Conservation (phyloP, 1,284 basidiomycete genomes). For the Sphaerobolus stellatus region DNA sequence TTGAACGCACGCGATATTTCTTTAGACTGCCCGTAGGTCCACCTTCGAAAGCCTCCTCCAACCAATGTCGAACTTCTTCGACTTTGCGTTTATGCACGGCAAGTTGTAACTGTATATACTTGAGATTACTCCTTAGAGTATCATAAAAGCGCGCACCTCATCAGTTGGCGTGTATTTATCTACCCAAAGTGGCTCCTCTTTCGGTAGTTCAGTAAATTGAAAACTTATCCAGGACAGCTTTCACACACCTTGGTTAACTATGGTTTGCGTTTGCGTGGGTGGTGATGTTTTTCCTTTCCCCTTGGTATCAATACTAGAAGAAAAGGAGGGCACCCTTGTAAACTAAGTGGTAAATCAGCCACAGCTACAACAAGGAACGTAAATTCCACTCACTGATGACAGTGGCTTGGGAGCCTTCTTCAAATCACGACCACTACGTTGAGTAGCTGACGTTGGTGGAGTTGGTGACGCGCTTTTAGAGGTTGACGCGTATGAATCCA, state of each 20-base stretch:
- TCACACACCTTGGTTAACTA: slow-evolving; percentile 21
- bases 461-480: neutral
- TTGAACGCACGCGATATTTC: slow-evolving; percentile 71
- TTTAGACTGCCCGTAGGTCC: slow-evolving; percentile 61
- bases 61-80: slow-evolving; percentile 81
- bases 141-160: slow-evolving; percentile 49
- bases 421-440: neutral
- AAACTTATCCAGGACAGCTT: slow-evolving; percentile 15
- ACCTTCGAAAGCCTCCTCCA: slow-evolving; percentile 78
- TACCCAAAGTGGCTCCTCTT: slow-evolving; percentile 67
- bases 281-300: slow-evolving; percentile 40
- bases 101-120: slow-evolving; percentile 60
- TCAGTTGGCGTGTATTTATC: slow-evolving; percentile 70
- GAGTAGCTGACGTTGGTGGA: neutral
- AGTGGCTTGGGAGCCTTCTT: slow-evolving; percentile 46
- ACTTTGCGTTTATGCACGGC: slow-evolving; percentile 90
- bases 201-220: neutral
- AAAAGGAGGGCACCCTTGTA: slow-evolving; percentile 24
- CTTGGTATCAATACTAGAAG: slow-evolving; percentile 45
- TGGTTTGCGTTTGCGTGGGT: neutral
- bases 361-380: slow-evolving; percentile 12
- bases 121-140: slow-evolving; percentile 6
- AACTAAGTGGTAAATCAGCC: slow-evolving; percentile 7
- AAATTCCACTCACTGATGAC: slow-evolving; percentile 41
- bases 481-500: slow-evolving; percentile 3